Conservation (phyloP, 257 asterid species). For the Solanum peruvianum region DNA sequence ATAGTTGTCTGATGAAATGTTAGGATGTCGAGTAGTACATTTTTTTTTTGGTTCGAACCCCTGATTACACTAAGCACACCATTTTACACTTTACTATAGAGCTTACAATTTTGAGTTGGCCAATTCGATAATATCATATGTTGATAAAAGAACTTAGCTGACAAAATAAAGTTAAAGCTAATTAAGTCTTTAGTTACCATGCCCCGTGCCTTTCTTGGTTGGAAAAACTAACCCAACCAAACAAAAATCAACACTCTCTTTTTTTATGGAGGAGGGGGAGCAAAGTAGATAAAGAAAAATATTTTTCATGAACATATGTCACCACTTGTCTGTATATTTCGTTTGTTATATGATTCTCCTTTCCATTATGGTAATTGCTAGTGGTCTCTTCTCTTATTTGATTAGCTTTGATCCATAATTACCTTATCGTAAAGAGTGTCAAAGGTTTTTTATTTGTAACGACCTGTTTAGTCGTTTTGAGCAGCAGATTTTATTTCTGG, state of each 20-base stretch:
- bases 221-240: background rate
- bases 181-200: background rate
- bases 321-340: background rate
- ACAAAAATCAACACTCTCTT: background rate
- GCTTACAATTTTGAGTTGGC: background rate
- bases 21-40: background rate
- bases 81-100: too few species aligned
- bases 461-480: too few species aligned
- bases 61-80: too few species aligned
- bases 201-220: background rate
- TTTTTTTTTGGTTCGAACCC: background rate
- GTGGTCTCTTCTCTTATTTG: background rate
- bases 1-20: background rate
- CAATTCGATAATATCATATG: too few species aligned
- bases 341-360: background rate
- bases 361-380: too few species aligned
- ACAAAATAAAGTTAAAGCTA: too few species aligned
- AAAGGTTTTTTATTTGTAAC: background rate
- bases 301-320: background rate
- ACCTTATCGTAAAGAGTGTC: background rate
- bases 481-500: too few species aligned
- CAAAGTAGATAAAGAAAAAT: background rate
- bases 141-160: background rate
- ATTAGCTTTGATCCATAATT: background rate
- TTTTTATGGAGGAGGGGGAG: background rate